Evolutionary conservation across 768 basidiomycete species (phyloP), one percentile per base, ranked within the genome.

Genomic region (Mycena sanguinolenta): DNA sequence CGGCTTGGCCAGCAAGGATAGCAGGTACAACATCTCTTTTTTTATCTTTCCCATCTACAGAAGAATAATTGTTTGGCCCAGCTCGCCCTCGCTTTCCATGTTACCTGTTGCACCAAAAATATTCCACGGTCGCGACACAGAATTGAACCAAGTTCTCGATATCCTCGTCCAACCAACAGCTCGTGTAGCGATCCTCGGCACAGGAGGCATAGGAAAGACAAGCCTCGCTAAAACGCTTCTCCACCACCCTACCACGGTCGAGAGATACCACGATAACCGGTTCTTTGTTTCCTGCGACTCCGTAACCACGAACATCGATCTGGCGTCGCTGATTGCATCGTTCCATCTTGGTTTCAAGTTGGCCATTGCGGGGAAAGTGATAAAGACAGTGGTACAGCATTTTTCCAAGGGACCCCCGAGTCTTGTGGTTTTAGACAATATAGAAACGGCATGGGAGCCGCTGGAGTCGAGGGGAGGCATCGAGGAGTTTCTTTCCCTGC

Each of bases 231-330:
- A 53, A 30, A 17, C 16, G n/a, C 16, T 30, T 30, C 52, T 53
- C 5, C 52, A 53, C 27, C 52, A 53, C 14, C 27, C 52, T 6
- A n/a, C 10, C 4, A 53, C 28, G 0, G 52, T 30, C 17, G 28
- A 25, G 30, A 53, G 27, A 30, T 53, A 53, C 17, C 27, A n/a
- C 7, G 19, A 50, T 4, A 46, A 28, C 27, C 52, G 49, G 2
- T 53, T 53, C 52, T 53, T 53, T 12, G 52, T 53, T 17, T 53
- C 52, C 14, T 53, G 52, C 28, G 52, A 53, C 28, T 53, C 52
- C 4, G 52, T 23, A 2, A 25, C 27, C 6, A 53, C 52, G 4
- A 17, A 53, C 27, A 28, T 53, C 16, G 52, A 53, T 14, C 28
- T 53, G 52, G 52, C 52, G 16, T 28, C 52, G 4, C 52, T 53